These are phyloP conservation scores for Xylaria hypoxylon DNA, from an alignment of 2,329 filamentous ascomycete genomes.

Conservation along the genomic window DNA sequence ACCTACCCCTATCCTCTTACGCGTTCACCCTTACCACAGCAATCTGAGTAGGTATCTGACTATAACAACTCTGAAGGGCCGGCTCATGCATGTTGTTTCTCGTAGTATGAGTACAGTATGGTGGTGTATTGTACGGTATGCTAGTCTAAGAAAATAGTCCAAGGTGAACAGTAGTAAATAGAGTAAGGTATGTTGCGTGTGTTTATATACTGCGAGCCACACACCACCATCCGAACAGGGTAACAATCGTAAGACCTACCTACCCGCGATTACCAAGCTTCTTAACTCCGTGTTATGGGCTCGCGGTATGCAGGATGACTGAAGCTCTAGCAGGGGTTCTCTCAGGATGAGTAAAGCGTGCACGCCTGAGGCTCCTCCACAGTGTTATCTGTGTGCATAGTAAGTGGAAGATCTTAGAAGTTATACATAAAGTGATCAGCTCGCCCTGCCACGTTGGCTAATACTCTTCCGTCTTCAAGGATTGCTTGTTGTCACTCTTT, in stretches of 20 bases:
- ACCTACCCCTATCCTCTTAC: conserved; percentile 3
- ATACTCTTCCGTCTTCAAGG: conserved; percentile 11
- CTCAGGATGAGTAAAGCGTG: conserved; percentile 8
- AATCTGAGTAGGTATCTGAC: conserved; percentile 1
- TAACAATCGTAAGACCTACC: conserved; percentile 4
- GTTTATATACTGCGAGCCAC: conserved; percentile 10
- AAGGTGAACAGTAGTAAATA: not conserved
- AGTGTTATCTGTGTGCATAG: not conserved
- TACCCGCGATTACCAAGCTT: conserved; percentile 1
- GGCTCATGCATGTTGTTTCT: not conserved
- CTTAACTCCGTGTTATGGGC: conserved; percentile 18
- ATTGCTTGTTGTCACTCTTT: conserved; percentile 30
- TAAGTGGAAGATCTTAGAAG: conserved; percentile 13
- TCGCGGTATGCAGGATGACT: conserved; percentile 13
- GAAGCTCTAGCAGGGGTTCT: conserved; percentile 27
- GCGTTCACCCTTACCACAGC: not conserved
- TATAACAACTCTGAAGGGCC: not conserved
- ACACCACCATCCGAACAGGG: conserved; percentile 11
- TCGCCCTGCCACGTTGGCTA: conserved; percentile 11
- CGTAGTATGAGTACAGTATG: not conserved
- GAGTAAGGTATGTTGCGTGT: not conserved
- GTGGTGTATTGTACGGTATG: not conserved
- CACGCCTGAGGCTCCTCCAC: not conserved
- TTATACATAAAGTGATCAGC: conserved; percentile 32
- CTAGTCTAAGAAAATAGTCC: conserved; percentile 6